Percentiles rank a stretch among this genome's conserved stretches.
These are phyloP conservation scores for Obelidium mucronatum DNA, from an alignment of 192 early-diverging fungal genomes.

Conservation along the genomic window DNA sequence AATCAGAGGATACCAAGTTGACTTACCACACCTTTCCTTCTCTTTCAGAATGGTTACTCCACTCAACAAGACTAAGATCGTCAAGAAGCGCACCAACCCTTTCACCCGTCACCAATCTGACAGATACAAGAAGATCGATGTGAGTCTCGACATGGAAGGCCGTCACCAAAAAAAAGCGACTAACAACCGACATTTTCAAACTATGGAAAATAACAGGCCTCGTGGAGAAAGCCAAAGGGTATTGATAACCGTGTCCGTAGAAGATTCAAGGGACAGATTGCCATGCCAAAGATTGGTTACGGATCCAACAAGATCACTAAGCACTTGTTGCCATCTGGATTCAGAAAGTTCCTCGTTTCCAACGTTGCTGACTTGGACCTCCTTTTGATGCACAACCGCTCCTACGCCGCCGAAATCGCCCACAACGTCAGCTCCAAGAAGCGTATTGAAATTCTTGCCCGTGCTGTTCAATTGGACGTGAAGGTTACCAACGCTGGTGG, in stretches of 20 bases:
- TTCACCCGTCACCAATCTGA: conserved; percentile 99
- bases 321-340: conserved; percentile 96
- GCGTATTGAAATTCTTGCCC: conserved; percentile 89
- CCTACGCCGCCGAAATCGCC: conserved; percentile 98
- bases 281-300: conserved; percentile 99
- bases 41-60: conserved; percentile 85
- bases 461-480: conserved; percentile 95
- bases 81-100: conserved; percentile 98
- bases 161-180: neutral
- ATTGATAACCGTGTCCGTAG: conserved; percentile 98
- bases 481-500: conserved; percentile 95
- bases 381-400: conserved; percentile 99
- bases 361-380: conserved; percentile 94
- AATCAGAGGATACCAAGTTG: too few species aligned
- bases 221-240: conserved; percentile 99
- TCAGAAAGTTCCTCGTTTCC: conserved; percentile 97
- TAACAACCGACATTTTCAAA: neutral
- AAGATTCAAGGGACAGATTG: conserved; percentile 96
- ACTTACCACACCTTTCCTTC: neutral
- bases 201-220: conserved; percentile 71
- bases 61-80: conserved; percentile 91
- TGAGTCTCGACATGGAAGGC: conserved; percentile 43
- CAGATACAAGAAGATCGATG: conserved; percentile 95
- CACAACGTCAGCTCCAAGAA: conserved; percentile 96
- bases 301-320: conserved; percentile 97